Evolutionary conservation across 352 stramenopile species (phyloP), one percentile per base, ranked within the genome.

Genomic region (Globisporangium nagaii): DNA sequence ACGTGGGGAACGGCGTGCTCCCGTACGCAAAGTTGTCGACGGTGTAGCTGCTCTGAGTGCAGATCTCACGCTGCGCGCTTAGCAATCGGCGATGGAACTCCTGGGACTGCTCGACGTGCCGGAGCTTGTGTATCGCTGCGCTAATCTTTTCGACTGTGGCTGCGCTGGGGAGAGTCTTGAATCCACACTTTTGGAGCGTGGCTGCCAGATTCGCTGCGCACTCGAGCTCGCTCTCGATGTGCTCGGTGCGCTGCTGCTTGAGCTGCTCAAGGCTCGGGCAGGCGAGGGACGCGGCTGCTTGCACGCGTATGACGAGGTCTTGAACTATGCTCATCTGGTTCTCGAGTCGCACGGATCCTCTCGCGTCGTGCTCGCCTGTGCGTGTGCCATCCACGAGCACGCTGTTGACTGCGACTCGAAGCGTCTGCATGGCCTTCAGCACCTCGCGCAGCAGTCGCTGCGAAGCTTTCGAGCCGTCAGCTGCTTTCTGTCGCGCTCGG

Each of bases 1-100:
- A 85, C 8, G 76, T 80, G 22, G 60, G 46, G 40, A 84, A 71
- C 17, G 73, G 68, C 13, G 76, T 87, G 55, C 60, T 78, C 17
- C 76, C 76, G 46, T 76, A 87, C 5, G 76, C 73, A 53, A 79
- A 87, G 41, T 84, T 84, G 22, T 71, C 64, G 3, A 43, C 22
- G 22, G 69, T 68, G 48, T 87, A 87, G 15, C 31, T 4, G 30
- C 25, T 25, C 19, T 25, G 31, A 42, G 50, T 53, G 13, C 32
- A 28, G 6, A 67, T 41, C 2, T 63, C 34, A 27, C 44, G 56
- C 34, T 79, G 72, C 1, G 65, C 49, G 43, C 46, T 27, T 4
- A 66, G 37, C 10, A 83, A 50, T 0, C 39, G 47, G 7, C 25
- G 53, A 22, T 83, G 72, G 36, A 83, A 79, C 17, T 20, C 17